These are phyloP conservation scores for Cryptococcus sp. DNA, from an alignment of 1,284 basidiomycete genomes.

Conservation along the genomic window DNA sequence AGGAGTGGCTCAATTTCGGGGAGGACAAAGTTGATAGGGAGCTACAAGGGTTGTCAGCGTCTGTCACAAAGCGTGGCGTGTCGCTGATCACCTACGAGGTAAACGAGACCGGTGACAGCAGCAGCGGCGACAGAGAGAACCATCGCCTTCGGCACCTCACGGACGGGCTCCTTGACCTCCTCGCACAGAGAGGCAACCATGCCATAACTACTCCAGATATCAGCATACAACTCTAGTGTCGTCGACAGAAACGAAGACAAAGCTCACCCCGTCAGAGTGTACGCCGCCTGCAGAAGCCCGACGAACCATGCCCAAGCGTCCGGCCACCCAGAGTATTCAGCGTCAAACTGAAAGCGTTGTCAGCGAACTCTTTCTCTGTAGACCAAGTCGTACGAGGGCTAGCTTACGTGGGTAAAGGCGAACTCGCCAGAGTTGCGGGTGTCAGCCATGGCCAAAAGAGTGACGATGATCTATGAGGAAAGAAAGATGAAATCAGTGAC, in stretches of 20 bases:
- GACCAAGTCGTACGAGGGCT: background rate
- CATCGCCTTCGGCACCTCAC: slow-evolving; percentile 50
- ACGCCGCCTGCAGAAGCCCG: slow-evolving; percentile 48
- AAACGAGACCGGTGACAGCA: slow-evolving; percentile 51
- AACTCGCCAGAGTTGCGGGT: slow-evolving; percentile 48
- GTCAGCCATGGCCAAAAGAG: slow-evolving; percentile 49
- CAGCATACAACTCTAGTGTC: background rate
- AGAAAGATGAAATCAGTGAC: background rate
- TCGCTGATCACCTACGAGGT: slow-evolving; percentile 29
- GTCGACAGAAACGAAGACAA: background rate
- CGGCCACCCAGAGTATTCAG: slow-evolving; percentile 44
- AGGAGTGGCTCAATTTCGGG: slow-evolving; percentile 48
- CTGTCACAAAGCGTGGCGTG: too few species aligned
- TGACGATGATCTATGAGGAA: slow-evolving; percentile 47
- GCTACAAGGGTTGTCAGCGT: slow-evolving; percentile 19
- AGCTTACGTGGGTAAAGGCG: slow-evolving; percentile 42
- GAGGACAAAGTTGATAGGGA: slow-evolving; percentile 53
- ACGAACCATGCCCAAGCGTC: slow-evolving; percentile 51
- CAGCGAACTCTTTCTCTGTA: too few species aligned
- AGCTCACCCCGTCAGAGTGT: slow-evolving; percentile 44
- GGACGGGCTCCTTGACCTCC: slow-evolving; percentile 48
- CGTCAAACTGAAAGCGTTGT: slow-evolving; percentile 44
- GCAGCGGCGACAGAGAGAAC: slow-evolving; percentile 52
- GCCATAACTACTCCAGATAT: slow-evolving; percentile 39
- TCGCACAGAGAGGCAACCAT: slow-evolving; percentile 51